These are phyloP conservation scores for Mycena metata DNA, from an alignment of 768 basidiomycete species.

Conservation along the genomic window DNA sequence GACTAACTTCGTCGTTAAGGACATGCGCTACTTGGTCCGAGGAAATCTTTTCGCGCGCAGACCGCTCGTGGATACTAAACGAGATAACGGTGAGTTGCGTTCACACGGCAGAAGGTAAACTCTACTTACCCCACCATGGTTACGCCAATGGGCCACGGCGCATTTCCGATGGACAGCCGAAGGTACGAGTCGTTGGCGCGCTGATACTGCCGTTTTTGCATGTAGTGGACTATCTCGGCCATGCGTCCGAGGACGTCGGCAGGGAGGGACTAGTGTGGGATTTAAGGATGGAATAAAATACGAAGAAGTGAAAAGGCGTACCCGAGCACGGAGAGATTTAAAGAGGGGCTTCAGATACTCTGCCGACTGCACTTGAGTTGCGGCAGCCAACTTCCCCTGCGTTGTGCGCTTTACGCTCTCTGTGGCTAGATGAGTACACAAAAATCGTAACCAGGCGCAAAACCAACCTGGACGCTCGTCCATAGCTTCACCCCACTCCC, in stretches of 20 bases:
- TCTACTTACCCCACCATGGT: constrained; percentile 96
- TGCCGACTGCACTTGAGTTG: constrained; percentile 94
- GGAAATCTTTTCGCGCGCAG: constrained; percentile 97
- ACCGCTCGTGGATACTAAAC: constrained; percentile 93
- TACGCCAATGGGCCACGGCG: constrained; percentile 99
- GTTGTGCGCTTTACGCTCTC: constrained; percentile 89
- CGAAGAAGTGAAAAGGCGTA: constrained; percentile 54
- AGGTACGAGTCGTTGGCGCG: constrained; percentile 97
- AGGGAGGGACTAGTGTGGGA: constrained; percentile 71
- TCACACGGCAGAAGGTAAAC: constrained; percentile 11
- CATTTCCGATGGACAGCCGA: constrained; percentile 96
- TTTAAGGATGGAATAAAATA: constrained; percentile 10
- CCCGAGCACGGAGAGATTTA: constrained; percentile 89
- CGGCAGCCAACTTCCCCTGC: constrained; percentile 94
- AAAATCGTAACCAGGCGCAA: not conserved
- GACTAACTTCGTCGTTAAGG: constrained; percentile 97
- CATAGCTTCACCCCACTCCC: constrained; percentile 98
- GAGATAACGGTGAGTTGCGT: constrained; percentile 10
- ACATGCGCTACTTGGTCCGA: constrained; percentile 98
- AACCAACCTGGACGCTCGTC: constrained; percentile 88
- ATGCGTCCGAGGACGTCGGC: constrained; percentile 87
- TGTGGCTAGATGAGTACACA: constrained; percentile 45
- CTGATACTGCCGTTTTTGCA: constrained; percentile 97
- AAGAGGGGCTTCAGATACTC: constrained; percentile 98
- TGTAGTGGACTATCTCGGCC: constrained; percentile 94